Conservation (phyloP, 208 protist species). For the Trichomonas tenax region DNA sequence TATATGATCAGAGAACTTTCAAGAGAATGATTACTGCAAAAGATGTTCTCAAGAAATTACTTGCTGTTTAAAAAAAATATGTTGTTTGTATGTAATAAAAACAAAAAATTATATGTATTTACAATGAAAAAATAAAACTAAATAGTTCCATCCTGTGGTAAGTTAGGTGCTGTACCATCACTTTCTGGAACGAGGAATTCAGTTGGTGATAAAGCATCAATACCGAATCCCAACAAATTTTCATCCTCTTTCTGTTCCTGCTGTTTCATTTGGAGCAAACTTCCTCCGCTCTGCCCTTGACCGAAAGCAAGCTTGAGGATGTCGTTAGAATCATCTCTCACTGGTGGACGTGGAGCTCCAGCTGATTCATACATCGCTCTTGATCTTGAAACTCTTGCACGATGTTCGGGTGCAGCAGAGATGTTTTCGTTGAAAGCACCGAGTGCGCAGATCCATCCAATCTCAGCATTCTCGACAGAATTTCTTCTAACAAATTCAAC, state of each 20-base stretch:
- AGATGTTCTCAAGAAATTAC: not conserved
- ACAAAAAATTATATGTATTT: too few species aligned
- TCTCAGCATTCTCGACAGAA: not conserved
- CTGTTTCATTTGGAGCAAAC: not conserved
- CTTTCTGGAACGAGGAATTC: not conserved
- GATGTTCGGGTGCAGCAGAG: not conserved
- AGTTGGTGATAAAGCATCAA: not conserved
- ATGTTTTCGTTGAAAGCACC: not conserved
- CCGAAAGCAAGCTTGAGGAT: not conserved
- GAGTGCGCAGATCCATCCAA: not conserved
- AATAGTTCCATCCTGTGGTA: not conserved
- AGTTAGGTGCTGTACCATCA: not conserved
- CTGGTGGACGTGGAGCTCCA: not conserved
- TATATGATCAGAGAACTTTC: not conserved
- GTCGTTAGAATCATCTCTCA: not conserved
- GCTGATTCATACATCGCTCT: not conserved
- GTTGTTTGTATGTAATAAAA: too few species aligned
- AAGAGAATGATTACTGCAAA: not conserved
- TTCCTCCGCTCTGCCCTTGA: not conserved
- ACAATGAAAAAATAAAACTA: too few species aligned
- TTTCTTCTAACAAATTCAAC: slow-evolving; percentile 1
- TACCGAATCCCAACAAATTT: not conserved
- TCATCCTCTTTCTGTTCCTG: not conserved
- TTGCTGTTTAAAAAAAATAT: not conserved
- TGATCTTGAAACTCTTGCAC: not conserved